Conservation (phyloP, 2,329 filamentous ascomycete species). For the Metarhizium anisopliae region DNA sequence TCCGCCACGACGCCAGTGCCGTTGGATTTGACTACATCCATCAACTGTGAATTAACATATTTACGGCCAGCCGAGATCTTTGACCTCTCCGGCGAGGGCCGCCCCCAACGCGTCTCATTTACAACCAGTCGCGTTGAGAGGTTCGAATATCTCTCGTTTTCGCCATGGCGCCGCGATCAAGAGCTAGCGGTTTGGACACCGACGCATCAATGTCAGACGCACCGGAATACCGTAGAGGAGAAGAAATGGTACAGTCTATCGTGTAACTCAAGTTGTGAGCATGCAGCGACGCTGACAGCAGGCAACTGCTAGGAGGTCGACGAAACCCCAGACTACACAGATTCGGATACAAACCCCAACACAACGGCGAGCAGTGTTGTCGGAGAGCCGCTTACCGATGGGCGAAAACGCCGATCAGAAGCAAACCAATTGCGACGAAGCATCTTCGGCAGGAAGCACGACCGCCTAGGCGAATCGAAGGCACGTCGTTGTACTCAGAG, state of each 20-base stretch:
- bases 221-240: slow-evolving; percentile 34
- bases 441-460: slow-evolving; percentile 92
- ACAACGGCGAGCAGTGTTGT: slow-evolving; percentile 75
- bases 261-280: not conserved
- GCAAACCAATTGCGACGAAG: slow-evolving; percentile 84
- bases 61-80: not conserved
- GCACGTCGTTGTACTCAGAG: slow-evolving; percentile 34
- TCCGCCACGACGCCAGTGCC: slow-evolving; percentile 1
- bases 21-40: not conserved
- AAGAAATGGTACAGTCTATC: slow-evolving; percentile 39
- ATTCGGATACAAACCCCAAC: slow-evolving; percentile 59
- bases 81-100: slow-evolving; percentile 4
- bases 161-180: slow-evolving; percentile 47
- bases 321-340: slow-evolving; percentile 57
- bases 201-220: slow-evolving; percentile 58
- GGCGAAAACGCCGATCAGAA: slow-evolving; percentile 76
- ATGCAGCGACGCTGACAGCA: slow-evolving; percentile 1
- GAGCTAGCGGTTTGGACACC: slow-evolving; percentile 43
- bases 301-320: slow-evolving; percentile 43
- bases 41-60: not conserved
- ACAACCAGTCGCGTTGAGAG: slow-evolving; percentile 44
- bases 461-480: slow-evolving; percentile 85
- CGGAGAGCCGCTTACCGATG: slow-evolving; percentile 66
- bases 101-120: slow-evolving; percentile 34
- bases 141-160: slow-evolving; percentile 18